These are phyloP conservation scores for Fraxinus dipetala DNA, from an alignment of 305 asterid genomes.

Conservation along the genomic window DNA sequence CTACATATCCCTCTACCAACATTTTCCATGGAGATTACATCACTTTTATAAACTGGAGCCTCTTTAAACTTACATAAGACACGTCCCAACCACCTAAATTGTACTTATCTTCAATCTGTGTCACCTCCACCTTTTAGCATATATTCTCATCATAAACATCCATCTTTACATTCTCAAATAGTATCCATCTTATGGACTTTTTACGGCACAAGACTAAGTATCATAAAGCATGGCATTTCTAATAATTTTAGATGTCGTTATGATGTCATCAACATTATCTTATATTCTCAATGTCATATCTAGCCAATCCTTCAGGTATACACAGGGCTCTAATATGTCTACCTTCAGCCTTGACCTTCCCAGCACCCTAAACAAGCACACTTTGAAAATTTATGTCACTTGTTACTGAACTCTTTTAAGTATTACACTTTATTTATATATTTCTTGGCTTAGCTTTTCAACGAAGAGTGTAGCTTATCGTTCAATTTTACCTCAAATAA, in stretches of 20 bases:
- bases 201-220: neutral
- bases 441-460: neutral
- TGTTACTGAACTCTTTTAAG: constrained; percentile 2
- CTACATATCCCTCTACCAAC: neutral
- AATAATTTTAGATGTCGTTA: neutral
- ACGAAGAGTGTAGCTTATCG: neutral
- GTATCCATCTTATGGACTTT: neutral
- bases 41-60: neutral
- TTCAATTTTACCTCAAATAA: neutral
- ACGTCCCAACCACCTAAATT: neutral
- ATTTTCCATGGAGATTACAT: neutral
- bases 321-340: neutral
- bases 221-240: neutral
- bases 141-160: neutral
- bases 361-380: neutral
- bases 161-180: neutral
- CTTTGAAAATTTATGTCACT: neutral
- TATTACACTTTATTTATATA: neutral
- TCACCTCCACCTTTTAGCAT: neutral
- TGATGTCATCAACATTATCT: neutral
- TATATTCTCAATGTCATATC: neutral
- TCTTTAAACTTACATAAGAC: neutral
- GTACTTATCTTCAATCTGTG: neutral
- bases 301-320: neutral
- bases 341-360: neutral